A percentile compares a stretch with the other conserved stretches of the same genome.
Evolutionary conservation across 768 basidiomycete species (phyloP).

Genomic region (Pleurotus salmoneostramineus): DNA sequence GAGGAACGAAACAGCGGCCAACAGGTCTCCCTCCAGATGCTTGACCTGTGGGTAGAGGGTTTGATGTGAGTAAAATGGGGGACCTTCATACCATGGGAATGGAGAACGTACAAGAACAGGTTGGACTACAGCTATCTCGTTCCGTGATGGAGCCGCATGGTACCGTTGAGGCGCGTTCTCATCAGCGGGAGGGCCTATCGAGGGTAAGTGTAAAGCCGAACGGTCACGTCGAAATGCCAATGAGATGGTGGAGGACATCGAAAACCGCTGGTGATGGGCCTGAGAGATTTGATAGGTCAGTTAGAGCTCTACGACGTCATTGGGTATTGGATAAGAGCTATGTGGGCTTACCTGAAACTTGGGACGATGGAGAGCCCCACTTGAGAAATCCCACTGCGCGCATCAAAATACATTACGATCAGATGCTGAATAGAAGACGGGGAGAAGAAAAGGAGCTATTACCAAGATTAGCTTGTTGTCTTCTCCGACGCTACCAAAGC

Average conservation of each 20-base stretch:
- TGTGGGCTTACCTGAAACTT: slow-evolving; percentile 52
- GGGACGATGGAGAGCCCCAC: slow-evolving; percentile 85
- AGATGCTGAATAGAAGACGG: background rate
- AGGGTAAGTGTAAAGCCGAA: slow-evolving; percentile 54
- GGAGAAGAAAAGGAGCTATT: slow-evolving; percentile 17
- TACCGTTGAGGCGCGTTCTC: slow-evolving; percentile 46
- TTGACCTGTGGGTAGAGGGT: slow-evolving; percentile 54
- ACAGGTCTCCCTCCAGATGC: slow-evolving; percentile 74
- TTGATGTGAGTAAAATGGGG: slow-evolving; percentile 1
- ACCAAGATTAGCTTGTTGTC: slow-evolving; percentile 94
- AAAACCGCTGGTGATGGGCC: slow-evolving; percentile 68
- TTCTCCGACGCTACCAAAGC: slow-evolving; percentile 95
- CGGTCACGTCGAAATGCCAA: slow-evolving; percentile 64
- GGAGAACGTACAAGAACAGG: slow-evolving; percentile 70
- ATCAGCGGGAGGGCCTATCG: slow-evolving; percentile 26
- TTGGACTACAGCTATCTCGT: slow-evolving; percentile 86
- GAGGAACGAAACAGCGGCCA: slow-evolving; percentile 74
- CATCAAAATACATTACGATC: slow-evolving; percentile 8
- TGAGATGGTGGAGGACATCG: slow-evolving; percentile 77
- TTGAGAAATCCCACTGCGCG: slow-evolving; percentile 89
- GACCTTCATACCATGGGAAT: background rate
- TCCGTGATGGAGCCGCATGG: slow-evolving; percentile 87
- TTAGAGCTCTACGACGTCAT: background rate
- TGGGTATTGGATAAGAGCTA: background rate
- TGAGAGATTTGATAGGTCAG: slow-evolving; percentile 23